phyloP scores from a whole-genome alignment of 495 filamentous ascomycete species.

The Hypoxylon fragiforme region DNA sequence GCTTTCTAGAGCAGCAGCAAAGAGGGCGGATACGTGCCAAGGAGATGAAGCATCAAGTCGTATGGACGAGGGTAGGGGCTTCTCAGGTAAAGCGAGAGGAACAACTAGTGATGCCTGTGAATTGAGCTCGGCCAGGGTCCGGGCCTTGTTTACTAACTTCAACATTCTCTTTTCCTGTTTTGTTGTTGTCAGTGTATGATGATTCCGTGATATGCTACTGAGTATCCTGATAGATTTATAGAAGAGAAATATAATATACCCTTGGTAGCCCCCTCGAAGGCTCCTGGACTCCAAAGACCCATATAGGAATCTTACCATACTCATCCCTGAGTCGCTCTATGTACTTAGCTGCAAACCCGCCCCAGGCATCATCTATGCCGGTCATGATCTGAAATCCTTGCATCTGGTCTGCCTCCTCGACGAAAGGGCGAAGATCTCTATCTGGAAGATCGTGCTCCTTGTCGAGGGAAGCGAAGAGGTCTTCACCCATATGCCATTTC shows the following conservation, averaged over 20 bases:
- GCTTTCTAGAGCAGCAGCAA: slow-evolving; percentile 78
- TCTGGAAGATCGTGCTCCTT: slow-evolving; percentile 87
- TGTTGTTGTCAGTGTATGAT: slow-evolving; percentile 43
- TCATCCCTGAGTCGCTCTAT: slow-evolving; percentile 84
- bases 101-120: slow-evolving; percentile 76
- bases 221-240: too few species aligned
- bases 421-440: slow-evolving; percentile 80
- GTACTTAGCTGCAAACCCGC: slow-evolving; percentile 80
- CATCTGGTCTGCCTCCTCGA: slow-evolving; percentile 91
- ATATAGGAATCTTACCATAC: slow-evolving; percentile 81
- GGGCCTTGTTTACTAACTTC: slow-evolving; percentile 68
- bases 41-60: slow-evolving; percentile 64
- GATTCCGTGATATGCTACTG: too few species aligned
- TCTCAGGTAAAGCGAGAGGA: slow-evolving; percentile 68
- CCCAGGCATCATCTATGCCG: slow-evolving; percentile 87
- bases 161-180: slow-evolving; percentile 53
- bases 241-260: slow-evolving; percentile 52
- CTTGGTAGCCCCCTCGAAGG: slow-evolving; percentile 55
- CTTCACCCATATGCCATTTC: slow-evolving; percentile 75
- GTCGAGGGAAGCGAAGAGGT: slow-evolving; percentile 80
- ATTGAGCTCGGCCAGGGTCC: slow-evolving; percentile 66
- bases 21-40: slow-evolving; percentile 82
- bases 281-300: slow-evolving; percentile 82
- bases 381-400: slow-evolving; percentile 85
- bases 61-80: slow-evolving; percentile 60